Conservation (phyloP, 768 basidiomycete genomes). For the Auricularia sp. region DNA sequence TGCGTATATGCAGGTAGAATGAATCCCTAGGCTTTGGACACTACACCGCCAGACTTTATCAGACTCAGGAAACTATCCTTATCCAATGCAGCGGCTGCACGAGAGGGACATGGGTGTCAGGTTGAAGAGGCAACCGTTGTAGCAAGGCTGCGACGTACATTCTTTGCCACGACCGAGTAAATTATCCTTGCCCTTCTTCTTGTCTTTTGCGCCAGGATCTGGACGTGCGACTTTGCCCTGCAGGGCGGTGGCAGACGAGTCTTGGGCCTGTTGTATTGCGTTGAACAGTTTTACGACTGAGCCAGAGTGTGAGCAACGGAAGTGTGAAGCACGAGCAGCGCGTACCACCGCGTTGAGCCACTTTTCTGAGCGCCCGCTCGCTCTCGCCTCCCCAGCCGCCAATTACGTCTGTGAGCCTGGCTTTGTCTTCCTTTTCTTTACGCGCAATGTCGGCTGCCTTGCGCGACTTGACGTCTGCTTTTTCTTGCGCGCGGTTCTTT, state of each 20-base stretch:
- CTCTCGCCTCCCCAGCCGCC: constrained; percentile 20
- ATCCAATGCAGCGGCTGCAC: constrained; percentile 41
- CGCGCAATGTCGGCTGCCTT: constrained; percentile 28
- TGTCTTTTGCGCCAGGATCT: constrained; percentile 44
- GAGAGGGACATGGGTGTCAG: constrained; percentile 6
- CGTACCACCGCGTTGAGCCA: constrained; percentile 18
- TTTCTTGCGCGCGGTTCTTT: constrained; percentile 63
- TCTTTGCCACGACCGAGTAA: constrained; percentile 47
- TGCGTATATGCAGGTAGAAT: no score
- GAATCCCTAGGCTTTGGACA: constrained; percentile 39
- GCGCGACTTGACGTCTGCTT: constrained; percentile 60
- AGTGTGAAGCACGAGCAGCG: neutral
- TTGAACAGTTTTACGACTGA: constrained; percentile 82
- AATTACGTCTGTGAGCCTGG: constrained; percentile 17
- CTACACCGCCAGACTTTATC: constrained; percentile 72
- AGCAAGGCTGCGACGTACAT: constrained; percentile 28
- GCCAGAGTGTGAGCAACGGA: neutral
- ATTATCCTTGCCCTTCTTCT: constrained; percentile 45
- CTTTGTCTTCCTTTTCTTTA: constrained; percentile 17
- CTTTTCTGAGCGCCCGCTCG: constrained; percentile 18
- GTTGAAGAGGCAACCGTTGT: constrained; percentile 3
- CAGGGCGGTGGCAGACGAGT: constrained; percentile 38
- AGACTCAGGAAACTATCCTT: constrained; percentile 74
- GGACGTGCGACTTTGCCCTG: constrained; percentile 67
- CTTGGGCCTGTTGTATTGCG: constrained; percentile 73